These are phyloP conservation scores for Testicularia cyperi DNA, from an alignment of 1,284 basidiomycete species.

Conservation along the genomic window DNA sequence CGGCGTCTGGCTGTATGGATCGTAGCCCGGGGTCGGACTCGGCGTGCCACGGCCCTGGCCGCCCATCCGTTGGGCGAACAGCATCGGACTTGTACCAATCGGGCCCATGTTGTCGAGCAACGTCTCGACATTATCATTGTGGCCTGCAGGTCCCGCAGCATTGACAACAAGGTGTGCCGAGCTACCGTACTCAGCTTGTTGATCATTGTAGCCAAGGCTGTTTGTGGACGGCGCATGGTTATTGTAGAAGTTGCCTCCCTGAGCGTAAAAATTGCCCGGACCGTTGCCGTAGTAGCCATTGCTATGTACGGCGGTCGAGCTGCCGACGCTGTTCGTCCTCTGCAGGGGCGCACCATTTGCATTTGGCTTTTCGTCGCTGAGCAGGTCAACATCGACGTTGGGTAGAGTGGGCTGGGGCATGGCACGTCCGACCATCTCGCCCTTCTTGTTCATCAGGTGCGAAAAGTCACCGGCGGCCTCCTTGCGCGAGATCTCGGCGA, in stretches of 20 bases:
- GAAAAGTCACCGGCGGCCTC: constrained; percentile 86
- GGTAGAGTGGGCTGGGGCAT: constrained; percentile 93
- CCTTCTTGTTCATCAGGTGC: constrained; percentile 90
- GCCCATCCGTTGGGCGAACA: constrained; percentile 39
- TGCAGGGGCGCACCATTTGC: constrained; percentile 10
- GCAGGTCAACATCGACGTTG: constrained; percentile 82
- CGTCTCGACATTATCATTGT: constrained; percentile 17
- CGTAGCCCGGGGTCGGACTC: constrained; percentile 3
- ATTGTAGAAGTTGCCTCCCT: constrained; percentile 28
- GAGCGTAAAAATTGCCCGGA: constrained; percentile 14
- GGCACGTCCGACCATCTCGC: constrained; percentile 76
- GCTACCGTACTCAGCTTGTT: constrained; percentile 36
- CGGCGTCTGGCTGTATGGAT: constrained; percentile 11
- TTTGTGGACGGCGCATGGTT: constrained; percentile 16
- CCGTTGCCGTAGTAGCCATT: constrained; percentile 21
- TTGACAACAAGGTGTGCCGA: constrained; percentile 42
- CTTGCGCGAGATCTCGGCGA: constrained; percentile 80
- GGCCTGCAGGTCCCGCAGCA: constrained; percentile 39
- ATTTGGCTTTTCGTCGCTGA: constrained; percentile 67
- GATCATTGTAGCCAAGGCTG: constrained; percentile 16
- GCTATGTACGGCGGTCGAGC: constrained; percentile 25
- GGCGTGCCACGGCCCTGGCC: constrained; percentile 9
- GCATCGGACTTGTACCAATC: constrained; percentile 44
- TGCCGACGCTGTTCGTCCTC: constrained; percentile 23
- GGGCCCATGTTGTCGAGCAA: constrained; percentile 43